Conservation (phyloP, 2,329 filamentous ascomycete species). For the Alternaria novae-zelandiae region DNA sequence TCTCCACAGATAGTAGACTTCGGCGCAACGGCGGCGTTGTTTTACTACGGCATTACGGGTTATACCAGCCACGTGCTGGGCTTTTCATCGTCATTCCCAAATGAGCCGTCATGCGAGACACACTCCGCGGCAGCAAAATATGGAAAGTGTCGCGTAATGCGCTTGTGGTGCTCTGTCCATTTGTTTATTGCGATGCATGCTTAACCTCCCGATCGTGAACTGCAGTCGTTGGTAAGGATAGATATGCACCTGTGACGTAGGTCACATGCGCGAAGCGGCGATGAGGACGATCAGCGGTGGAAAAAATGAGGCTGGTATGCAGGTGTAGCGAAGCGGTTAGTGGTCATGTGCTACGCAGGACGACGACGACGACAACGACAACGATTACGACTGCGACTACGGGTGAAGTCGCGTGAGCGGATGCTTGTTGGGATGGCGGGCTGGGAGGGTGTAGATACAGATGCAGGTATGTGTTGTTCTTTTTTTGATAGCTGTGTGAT, state of each 20-base stretch:
- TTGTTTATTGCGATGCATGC: neutral
- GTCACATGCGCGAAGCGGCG: neutral
- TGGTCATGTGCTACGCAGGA: neutral
- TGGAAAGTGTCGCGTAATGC: neutral
- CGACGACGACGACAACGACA: neutral
- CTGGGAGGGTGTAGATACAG: neutral
- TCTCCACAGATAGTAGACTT: neutral
- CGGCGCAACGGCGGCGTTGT: neutral
- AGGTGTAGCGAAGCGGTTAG: conserved; percentile 7
- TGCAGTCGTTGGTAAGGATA: neutral
- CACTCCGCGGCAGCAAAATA: neutral
- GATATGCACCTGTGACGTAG: neutral
- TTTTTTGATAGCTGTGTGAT: neutral
- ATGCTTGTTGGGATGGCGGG: neutral
- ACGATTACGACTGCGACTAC: neutral
- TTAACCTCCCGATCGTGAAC: neutral
- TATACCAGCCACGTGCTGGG: neutral
- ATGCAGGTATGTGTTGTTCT: neutral
- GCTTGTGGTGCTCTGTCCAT: neutral
- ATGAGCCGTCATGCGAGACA: neutral
- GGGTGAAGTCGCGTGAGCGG: neutral
- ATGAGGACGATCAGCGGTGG: neutral
- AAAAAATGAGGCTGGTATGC: conserved; percentile 4
- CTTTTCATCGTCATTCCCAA: neutral
- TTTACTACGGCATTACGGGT: too few relatives aligned